Percentiles rank a stretch among this genome's conserved stretches.
Evolutionary conservation across 2,329 filamentous ascomycete genomes (phyloP).

Genomic region (Penicillium sp.): DNA sequence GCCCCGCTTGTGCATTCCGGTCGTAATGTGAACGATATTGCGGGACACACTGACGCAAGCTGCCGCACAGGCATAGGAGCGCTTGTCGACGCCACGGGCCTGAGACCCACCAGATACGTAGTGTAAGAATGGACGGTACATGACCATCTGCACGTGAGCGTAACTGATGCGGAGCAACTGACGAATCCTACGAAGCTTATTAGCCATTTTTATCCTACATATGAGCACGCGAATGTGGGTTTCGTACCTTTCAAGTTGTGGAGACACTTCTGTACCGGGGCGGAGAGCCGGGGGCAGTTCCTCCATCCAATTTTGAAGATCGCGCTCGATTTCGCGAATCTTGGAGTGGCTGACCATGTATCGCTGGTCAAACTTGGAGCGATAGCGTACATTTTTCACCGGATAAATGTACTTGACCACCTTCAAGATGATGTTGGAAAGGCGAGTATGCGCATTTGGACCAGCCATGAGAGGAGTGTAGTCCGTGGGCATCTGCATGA

Average conservation of each 20-base stretch:
- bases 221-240: neutral
- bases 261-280: slow-evolving; percentile 73
- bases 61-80: slow-evolving; percentile 65
- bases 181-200: slow-evolving; percentile 40
- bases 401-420: slow-evolving; percentile 66
- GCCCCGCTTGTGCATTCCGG: slow-evolving; percentile 63
- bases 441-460: slow-evolving; percentile 60
- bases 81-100: slow-evolving; percentile 57
- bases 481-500: slow-evolving; percentile 56
- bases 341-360: slow-evolving; percentile 65
- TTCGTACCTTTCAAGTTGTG: slow-evolving; percentile 72
- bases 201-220: neutral
- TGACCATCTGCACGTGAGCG: slow-evolving; percentile 64
- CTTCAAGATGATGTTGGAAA: slow-evolving; percentile 60
- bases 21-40: slow-evolving; percentile 66
- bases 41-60: slow-evolving; percentile 66
- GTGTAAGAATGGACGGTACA: slow-evolving; percentile 67
- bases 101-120: slow-evolving; percentile 58
- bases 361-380: slow-evolving; percentile 51
- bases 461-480: slow-evolving; percentile 59
- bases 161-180: slow-evolving; percentile 65
- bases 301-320: slow-evolving; percentile 64
- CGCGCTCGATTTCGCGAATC: slow-evolving; percentile 64
- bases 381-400: slow-evolving; percentile 52
- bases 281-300: slow-evolving; percentile 73